Conservation (phyloP, 2,329 filamentous ascomycete species). For the Fusarium globosum region DNA sequence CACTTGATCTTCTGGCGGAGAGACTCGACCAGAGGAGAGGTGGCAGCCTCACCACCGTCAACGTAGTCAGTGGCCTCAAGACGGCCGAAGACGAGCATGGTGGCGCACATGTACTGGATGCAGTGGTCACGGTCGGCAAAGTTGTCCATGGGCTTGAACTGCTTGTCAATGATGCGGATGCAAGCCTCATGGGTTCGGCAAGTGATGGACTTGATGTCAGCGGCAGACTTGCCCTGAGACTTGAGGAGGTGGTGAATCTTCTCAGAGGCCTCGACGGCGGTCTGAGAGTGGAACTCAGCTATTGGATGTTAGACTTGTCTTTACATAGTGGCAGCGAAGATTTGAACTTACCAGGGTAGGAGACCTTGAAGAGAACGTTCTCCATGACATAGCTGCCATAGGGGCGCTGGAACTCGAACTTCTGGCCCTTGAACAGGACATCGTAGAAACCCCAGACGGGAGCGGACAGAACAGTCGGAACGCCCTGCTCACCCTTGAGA, state of each 20-base stretch:
- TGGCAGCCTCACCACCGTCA: slow-evolving; percentile 92
- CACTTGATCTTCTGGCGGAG: slow-evolving; percentile 95
- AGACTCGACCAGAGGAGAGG: slow-evolving; percentile 87
- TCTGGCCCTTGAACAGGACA: slow-evolving; percentile 94
- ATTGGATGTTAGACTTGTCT: slow-evolving; percentile 22
- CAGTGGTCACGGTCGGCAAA: slow-evolving; percentile 99
- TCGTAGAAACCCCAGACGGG: slow-evolving; percentile 99
- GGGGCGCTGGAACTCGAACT: slow-evolving; percentile 94
- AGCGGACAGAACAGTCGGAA: slow-evolving; percentile 92
- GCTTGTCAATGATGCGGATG: slow-evolving; percentile 99
- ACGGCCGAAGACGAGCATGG: slow-evolving; percentile 95
- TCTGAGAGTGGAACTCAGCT: slow-evolving; percentile 98
- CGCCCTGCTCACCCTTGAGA: slow-evolving; percentile 87
- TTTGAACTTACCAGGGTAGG: slow-evolving; percentile 80
- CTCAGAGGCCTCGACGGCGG: slow-evolving; percentile 93
- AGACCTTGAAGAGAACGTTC: slow-evolving; percentile 99
- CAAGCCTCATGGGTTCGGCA: slow-evolving; percentile 99
- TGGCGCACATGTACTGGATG: slow-evolving; percentile 98
- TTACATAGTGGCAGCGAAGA: neutral
- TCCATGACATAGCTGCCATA: slow-evolving; percentile 99
- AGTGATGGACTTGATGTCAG: slow-evolving; percentile 91
- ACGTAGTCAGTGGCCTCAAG: slow-evolving; percentile 94
- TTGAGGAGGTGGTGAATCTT: slow-evolving; percentile 87
- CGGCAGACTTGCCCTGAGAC: slow-evolving; percentile 86
- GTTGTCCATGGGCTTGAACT: slow-evolving; percentile 99